Percentiles rank a stretch among this genome's conserved stretches.
These are phyloP conservation scores for Hondaea fermentalgiana DNA, from an alignment of 108 stramenopile species.

Conservation along the genomic window DNA sequence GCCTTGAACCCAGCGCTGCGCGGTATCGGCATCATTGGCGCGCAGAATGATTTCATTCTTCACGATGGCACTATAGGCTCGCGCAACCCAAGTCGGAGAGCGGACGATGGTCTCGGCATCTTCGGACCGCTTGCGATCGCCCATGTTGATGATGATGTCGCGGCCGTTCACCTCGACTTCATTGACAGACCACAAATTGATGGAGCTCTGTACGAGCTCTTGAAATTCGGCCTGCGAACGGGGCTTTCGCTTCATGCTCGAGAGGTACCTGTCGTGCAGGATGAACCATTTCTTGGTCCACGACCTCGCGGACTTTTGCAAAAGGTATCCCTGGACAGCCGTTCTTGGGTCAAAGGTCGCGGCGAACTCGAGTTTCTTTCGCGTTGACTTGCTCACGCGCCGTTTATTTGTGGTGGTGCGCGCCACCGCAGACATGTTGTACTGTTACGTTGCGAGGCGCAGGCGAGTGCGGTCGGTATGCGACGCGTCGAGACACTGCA, in stretches of 20 bases:
- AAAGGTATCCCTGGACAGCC: not conserved
- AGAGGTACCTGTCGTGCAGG: not conserved
- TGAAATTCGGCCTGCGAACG: not conserved
- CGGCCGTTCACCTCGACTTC: not conserved
- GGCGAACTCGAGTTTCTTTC: not conserved
- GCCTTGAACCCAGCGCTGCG: slow-evolving; percentile 10
- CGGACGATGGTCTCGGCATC: not conserved
- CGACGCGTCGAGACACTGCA: too few relatives aligned
- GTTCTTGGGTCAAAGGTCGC: not conserved
- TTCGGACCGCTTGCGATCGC: not conserved
- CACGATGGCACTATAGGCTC: not conserved
- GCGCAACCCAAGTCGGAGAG: not conserved
- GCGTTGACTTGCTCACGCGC: too few relatives aligned
- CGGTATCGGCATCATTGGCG: not conserved
- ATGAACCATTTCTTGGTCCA: not conserved
- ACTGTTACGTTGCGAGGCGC: too few relatives aligned
- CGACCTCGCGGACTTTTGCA: not conserved
- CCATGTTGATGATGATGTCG: not conserved
- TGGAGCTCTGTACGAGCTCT: not conserved
- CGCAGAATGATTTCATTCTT: not conserved
- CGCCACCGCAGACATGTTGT: too few relatives aligned
- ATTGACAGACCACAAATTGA: slow-evolving; percentile 3
- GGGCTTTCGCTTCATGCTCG: not conserved
- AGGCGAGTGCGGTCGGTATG: too few relatives aligned
- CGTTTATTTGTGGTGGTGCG: too few relatives aligned